Evolutionary conservation across 2,329 filamentous ascomycete species (phyloP).

Genomic region (Xylogone sp.): DNA sequence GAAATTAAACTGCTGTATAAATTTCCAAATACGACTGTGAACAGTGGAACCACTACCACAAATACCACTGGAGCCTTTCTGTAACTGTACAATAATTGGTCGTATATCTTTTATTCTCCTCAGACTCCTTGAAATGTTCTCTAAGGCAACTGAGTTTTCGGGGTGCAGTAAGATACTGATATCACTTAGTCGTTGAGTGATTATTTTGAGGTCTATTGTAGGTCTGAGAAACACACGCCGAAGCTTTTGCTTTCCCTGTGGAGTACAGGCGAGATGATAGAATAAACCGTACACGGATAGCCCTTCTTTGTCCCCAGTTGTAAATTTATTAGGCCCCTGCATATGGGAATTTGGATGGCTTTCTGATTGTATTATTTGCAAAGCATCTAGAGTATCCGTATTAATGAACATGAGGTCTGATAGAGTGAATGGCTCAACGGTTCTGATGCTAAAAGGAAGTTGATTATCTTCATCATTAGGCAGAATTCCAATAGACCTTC

Average conservation of each 20-base stretch:
- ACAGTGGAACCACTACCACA: slow-evolving; percentile 37
- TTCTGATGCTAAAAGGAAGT: slow-evolving; percentile 55
- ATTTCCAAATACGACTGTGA: slow-evolving; percentile 67
- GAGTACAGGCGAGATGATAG: slow-evolving; percentile 67
- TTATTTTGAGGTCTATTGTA: slow-evolving; percentile 61
- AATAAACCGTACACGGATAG: slow-evolving; percentile 84
- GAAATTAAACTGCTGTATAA: slow-evolving; percentile 67
- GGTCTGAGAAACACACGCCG: slow-evolving; percentile 82
- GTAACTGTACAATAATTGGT: slow-evolving; percentile 63
- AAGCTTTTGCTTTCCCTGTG: slow-evolving; percentile 71
- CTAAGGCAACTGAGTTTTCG: slow-evolving; percentile 58
- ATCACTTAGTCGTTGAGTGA: slow-evolving; percentile 67
- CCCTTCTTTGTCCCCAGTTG: slow-evolving; percentile 69
- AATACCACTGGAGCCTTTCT: slow-evolving; percentile 67
- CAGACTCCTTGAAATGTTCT: slow-evolving; percentile 56
- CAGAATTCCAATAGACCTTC: slow-evolving; percentile 58
- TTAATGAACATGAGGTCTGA: slow-evolving; percentile 70
- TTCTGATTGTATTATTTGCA: slow-evolving; percentile 83
- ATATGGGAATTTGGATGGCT: slow-evolving; percentile 78
- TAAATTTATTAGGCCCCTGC: slow-evolving; percentile 60
- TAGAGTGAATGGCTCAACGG: slow-evolving; percentile 73
- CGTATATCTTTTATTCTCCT: slow-evolving; percentile 74
- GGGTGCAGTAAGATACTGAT: slow-evolving; percentile 63
- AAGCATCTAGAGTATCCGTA: slow-evolving; percentile 70
- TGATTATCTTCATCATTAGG: slow-evolving; percentile 52